Percentiles rank a stretch among this genome's conserved stretches.
Conservation (phyloP, 2,329 filamentous ascomycete species). For the Pseudogymnoascus pannorum region DNA sequence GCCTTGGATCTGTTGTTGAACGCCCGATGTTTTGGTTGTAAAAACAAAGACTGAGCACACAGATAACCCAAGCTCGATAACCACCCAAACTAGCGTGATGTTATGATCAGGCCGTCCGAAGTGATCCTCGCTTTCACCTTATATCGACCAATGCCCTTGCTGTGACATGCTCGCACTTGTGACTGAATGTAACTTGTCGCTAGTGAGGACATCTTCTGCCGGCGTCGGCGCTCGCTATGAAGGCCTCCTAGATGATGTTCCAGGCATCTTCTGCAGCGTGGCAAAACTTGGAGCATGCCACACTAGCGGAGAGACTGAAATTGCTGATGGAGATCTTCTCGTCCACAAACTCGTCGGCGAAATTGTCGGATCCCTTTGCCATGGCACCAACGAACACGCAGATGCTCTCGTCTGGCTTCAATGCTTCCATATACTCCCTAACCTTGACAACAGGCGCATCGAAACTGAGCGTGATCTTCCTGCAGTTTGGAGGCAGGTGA, state of each 20-base stretch:
- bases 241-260: slow-evolving; percentile 67
- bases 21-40: slow-evolving; percentile 75
- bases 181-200: slow-evolving; percentile 2
- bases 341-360: slow-evolving; percentile 89
- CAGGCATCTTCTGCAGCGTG: slow-evolving; percentile 95
- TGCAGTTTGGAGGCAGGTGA: slow-evolving; percentile 91
- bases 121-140: slow-evolving; percentile 31
- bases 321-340: slow-evolving; percentile 98
- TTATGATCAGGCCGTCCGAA: slow-evolving; percentile 56
- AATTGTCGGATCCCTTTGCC: slow-evolving; percentile 94
- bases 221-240: slow-evolving; percentile 6
- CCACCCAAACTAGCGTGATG: slow-evolving; percentile 51
- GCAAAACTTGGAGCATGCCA: slow-evolving; percentile 99
- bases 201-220: slow-evolving; percentile 7
- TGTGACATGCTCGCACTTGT: slow-evolving; percentile 3
- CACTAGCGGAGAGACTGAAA: slow-evolving; percentile 92
- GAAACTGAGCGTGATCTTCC: slow-evolving; percentile 94
- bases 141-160: slow-evolving; percentile 23
- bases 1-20: slow-evolving; percentile 70
- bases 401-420: slow-evolving; percentile 81
- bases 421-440: slow-evolving; percentile 75
- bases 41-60: slow-evolving; percentile 68
- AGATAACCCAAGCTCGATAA: slow-evolving; percentile 53
- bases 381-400: slow-evolving; percentile 98
- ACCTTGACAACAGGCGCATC: slow-evolving; percentile 83